Evolutionary conservation across 768 basidiomycete species (phyloP), one percentile per base, ranked within the genome.

Genomic region (Lactarius evosmus): DNA sequence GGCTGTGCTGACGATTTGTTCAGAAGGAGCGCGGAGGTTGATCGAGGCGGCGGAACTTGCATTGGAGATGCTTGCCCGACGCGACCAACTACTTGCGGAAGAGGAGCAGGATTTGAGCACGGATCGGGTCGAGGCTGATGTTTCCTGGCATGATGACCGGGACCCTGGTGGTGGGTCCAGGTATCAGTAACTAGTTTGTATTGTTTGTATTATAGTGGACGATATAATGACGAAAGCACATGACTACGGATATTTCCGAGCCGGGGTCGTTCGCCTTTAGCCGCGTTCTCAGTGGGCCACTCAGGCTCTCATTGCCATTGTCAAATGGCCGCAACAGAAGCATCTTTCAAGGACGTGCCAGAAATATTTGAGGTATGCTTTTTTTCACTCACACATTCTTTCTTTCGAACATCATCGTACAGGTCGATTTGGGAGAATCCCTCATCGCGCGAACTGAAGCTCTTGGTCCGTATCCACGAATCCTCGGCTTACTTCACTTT

Each of bases 381-480:
- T 1, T 14, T 30, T 22, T 54, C n/a, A 8, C 9, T 34, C 0
- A 17, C 9, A 8, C 46, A 34, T 12, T 7, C 12, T 49, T 12
- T 56, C 14, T 19, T 12, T 41, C 7, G 63, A 46, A n/a, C 9
- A 34, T 74, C 9, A 34, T 74, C 64, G 32, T 53, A 12, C 67
- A 92, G 89, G 88, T 93, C 62, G 93, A 96, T 69, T 82, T 96
- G 60, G 94, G 93, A 52, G 96, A 98, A 78, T 82, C 90, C 1
- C 76, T 99, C 51, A 85, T 89, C 30, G 89, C 95, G 52, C 82
- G 96, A 64, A 98, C 96, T 8, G 97, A 99, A 74, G 87, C 87
- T 60, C 81, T 98, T 64, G 88, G 96, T 96, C 68, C 71, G 91
- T 80, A 32, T 22, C 40, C 60, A 19, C 66, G 59, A 40, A 56